Conservation (phyloP, 257 asterid species). For the Coffea canephora region DNA sequence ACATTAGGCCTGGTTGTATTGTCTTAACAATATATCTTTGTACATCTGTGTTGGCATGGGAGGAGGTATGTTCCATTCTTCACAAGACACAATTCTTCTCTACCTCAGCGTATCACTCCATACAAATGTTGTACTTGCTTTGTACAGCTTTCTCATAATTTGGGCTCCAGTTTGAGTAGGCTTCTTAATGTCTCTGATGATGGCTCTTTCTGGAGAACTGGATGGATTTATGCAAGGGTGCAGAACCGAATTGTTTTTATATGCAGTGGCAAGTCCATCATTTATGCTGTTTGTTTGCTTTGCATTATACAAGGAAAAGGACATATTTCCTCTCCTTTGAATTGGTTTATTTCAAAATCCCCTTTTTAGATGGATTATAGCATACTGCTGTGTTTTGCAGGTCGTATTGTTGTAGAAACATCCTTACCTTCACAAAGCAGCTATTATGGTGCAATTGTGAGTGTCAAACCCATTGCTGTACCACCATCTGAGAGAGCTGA, state of each 20-base stretch:
- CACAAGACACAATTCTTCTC: background rate
- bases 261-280: conserved; percentile 39
- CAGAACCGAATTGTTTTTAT: conserved; percentile 64
- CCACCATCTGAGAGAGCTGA: conserved; percentile 57
- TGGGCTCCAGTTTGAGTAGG: conserved; percentile 64
- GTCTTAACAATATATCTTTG: conserved; percentile 69
- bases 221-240: conserved; percentile 75
- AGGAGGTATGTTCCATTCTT: conserved; percentile 54
- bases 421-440: conserved; percentile 43
- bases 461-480: conserved; percentile 69
- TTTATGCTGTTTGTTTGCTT: conserved; percentile 16
- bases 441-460: conserved; percentile 41
- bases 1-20: conserved; percentile 88
- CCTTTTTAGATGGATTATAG: background rate
- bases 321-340: background rate
- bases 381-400: conserved; percentile 38
- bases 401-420: conserved; percentile 57
- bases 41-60: conserved; percentile 62
- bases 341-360: background rate
- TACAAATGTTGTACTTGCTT: conserved; percentile 12
- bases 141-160: conserved; percentile 60
- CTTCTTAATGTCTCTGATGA: conserved; percentile 54
- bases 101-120: background rate
- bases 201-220: conserved; percentile 64
- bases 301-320: background rate